phyloP scores from a whole-genome alignment of 2,329 filamentous ascomycete genomes.

The Penicillium sp. region DNA sequence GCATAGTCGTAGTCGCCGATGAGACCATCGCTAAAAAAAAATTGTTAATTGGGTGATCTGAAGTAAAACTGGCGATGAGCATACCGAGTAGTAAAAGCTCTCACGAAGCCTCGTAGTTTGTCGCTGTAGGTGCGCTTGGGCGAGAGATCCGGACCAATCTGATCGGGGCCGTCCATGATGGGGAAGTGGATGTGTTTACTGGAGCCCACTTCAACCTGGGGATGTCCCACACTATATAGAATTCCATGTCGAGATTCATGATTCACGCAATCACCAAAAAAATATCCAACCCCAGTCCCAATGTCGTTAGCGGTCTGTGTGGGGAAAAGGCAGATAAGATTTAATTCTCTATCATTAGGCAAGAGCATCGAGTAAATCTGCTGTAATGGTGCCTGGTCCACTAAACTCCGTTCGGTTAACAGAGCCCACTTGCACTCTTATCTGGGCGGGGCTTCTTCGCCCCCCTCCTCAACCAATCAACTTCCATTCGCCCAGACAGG shows the following conservation, averaged over 20 bases:
- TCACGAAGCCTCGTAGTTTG: slow-evolving; percentile 33
- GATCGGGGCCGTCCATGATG: slow-evolving; percentile 42
- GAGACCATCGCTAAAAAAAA: slow-evolving; percentile 62
- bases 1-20: slow-evolving; percentile 87
- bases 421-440: background rate
- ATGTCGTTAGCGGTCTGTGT: background rate
- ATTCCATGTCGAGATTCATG: slow-evolving; percentile 47
- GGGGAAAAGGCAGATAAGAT: background rate
- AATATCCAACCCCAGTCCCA: slow-evolving; percentile 42
- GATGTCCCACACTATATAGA: background rate
- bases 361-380: slow-evolving; percentile 9
- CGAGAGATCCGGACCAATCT: slow-evolving; percentile 43
- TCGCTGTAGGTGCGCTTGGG: slow-evolving; percentile 40
- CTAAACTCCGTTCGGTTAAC: background rate
- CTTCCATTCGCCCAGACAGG: background rate
- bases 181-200: background rate
- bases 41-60: background rate
- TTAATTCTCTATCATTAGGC: slow-evolving; percentile 7
- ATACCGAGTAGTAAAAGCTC: slow-evolving; percentile 45
- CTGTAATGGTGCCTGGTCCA: background rate
- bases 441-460: background rate
- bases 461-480: background rate
- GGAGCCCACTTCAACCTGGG: background rate
- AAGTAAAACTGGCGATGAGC: background rate
- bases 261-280: background rate